Evolutionary conservation across 495 filamentous ascomycete species (phyloP), one percentile per base, ranked within the genome.

Genomic region (Podospora pseudoanserina): DNA sequence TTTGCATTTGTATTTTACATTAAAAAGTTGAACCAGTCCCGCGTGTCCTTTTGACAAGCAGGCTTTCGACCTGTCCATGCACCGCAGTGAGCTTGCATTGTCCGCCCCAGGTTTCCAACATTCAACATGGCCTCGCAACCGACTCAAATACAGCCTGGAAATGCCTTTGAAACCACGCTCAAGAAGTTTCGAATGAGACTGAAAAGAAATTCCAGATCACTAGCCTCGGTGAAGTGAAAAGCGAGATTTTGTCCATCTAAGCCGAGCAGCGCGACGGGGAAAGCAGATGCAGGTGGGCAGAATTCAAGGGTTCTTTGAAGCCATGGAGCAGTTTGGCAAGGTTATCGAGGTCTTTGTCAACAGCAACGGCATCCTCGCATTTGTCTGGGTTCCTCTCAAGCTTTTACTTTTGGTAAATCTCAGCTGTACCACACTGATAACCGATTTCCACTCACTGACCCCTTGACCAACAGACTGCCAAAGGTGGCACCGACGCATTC

Each of bases 271-370:
- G 16, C 23, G 49, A 9, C 44, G 2, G 63, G n/a, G 57, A 49
- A 53, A 27, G n/a, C 63, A 58, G 63, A 11, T 15, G 16, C 54
- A 56, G 49, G 6, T 65, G 63, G 19, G 55, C 18, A 56, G 44
- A 56, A 65, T 65, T 15, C 19, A 5, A n/a, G 57, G 54, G n/a
- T 65, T 65, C 23, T 0, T 58, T 7, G 63, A 65, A n/a, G 63
- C 34, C 5, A 65, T 56, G 53, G 54, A 65, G 3, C 63, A 65
- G 23, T n/a, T 65, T 5, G 49, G 63, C 4, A 34, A 65, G 63
- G 63, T 65, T 15, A 49, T 65, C 18, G 63, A 65, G 15, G 63
- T 65, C 26, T 65, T 65, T 56, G 34, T 65, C 63, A 65, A 55
- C 27, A 34, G 30, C 26, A 16, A 65, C 20, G 53, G 4, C 5